Evolutionary conservation across 2,329 filamentous ascomycete species (phyloP).

Genomic region (Neopestalotiopsis clavispora): DNA sequence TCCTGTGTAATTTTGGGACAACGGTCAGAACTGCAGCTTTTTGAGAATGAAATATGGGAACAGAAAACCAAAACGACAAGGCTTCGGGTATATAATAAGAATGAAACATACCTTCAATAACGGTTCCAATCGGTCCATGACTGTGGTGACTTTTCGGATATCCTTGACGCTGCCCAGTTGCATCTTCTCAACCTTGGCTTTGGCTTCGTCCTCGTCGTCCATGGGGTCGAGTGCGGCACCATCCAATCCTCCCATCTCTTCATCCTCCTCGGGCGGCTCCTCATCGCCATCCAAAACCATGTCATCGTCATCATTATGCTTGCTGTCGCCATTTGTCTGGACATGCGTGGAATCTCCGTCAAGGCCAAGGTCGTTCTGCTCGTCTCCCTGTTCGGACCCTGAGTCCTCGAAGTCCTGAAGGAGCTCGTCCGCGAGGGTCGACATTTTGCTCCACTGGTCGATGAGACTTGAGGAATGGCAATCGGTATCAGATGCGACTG

Average conservation of each 20-base stretch:
- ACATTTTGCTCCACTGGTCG: slow-evolving; percentile 60
- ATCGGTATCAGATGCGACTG: slow-evolving; percentile 19
- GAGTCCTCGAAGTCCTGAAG: slow-evolving; percentile 90
- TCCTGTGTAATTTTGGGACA: slow-evolving; percentile 65
- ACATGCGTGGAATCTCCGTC: slow-evolving; percentile 44
- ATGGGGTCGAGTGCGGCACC: slow-evolving; percentile 53
- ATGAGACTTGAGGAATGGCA: slow-evolving; percentile 21
- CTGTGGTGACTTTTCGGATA: slow-evolving; percentile 76
- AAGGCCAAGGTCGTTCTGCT: slow-evolving; percentile 54
- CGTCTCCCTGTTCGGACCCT: slow-evolving; percentile 74
- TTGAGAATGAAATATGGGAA: slow-evolving; percentile 62
- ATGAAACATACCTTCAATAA: slow-evolving; percentile 77
- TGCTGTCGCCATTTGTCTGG: slow-evolving; percentile 41
- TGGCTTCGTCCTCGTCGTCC: slow-evolving; percentile 71
- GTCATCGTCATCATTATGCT: slow-evolving; percentile 31
- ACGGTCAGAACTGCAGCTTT: slow-evolving; percentile 72
- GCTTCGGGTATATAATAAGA: slow-evolving; percentile 43
- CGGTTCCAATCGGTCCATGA: slow-evolving; percentile 83
- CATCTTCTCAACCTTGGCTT: slow-evolving; percentile 84
- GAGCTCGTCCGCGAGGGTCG: slow-evolving; percentile 89
- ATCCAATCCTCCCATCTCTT: slow-evolving; percentile 55
- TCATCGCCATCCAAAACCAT: slow-evolving; percentile 67
- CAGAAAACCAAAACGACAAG: too few relatives aligned
- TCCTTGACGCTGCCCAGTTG: slow-evolving; percentile 75
- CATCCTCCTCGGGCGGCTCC: slow-evolving; percentile 65